These are phyloP conservation scores for Starmera caribaea DNA, from an alignment of 805 yeast genomes.

Conservation along the genomic window DNA sequence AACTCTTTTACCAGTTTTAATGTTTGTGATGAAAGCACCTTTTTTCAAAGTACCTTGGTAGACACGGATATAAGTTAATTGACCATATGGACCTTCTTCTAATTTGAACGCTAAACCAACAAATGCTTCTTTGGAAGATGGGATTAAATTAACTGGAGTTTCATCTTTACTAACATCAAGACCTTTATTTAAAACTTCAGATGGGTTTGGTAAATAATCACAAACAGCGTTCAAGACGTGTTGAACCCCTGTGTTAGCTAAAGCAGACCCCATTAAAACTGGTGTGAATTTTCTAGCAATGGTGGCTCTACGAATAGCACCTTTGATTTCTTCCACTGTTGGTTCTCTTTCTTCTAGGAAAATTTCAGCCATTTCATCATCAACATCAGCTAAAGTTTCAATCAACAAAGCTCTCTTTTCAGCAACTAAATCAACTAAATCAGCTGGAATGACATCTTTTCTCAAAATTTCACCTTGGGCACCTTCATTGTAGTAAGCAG, in stretches of 20 bases:
- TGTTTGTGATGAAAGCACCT: conserved; percentile 81
- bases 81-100: conserved; percentile 98
- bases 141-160: conserved; percentile 61
- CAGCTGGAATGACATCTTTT: conserved; percentile 63
- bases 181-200: conserved; percentile 86
- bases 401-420: conserved; percentile 81
- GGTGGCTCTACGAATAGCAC: conserved; percentile 89
- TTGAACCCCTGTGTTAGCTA: conserved; percentile 94
- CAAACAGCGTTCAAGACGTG: conserved; percentile 93
- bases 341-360: conserved; percentile 89
- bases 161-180: conserved; percentile 62
- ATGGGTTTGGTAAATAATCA: conserved; percentile 92
- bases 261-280: conserved; percentile 99
- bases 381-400: conserved; percentile 96
- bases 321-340: conserved; percentile 69
- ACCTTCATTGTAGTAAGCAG: conserved; percentile 85
- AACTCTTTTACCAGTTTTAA: conserved; percentile 86
- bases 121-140: conserved; percentile 69
- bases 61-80: conserved; percentile 91
- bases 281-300: conserved; percentile 95
- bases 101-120: conserved; percentile 98
- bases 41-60: conserved; percentile 93
- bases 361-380: conserved; percentile 92
- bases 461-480: conserved; percentile 76
- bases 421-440: conserved; percentile 71